Percentiles rank a stretch among this genome's conserved stretches.
Conservation (phyloP, 306 rosid genomes). For the Rubus idaeus region DNA sequence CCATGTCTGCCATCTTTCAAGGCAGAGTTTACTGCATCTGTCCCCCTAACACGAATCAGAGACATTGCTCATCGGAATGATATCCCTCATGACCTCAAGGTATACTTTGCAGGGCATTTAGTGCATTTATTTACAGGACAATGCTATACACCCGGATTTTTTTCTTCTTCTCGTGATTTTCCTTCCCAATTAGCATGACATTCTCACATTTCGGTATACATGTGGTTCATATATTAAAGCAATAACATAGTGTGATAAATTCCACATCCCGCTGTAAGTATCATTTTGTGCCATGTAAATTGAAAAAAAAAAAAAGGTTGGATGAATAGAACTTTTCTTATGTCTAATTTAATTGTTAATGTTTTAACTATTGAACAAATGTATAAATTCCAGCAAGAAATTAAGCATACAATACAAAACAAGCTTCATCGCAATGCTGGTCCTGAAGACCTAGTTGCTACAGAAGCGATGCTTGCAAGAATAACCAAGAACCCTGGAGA, state of each 20-base stretch:
- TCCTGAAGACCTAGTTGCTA: slow-evolving; percentile 95
- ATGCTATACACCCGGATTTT: too few relatives aligned
- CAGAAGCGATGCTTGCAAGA: slow-evolving; percentile 93
- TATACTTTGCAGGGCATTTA: slow-evolving; percentile 27
- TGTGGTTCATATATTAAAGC: neutral
- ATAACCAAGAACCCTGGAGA: slow-evolving; percentile 80
- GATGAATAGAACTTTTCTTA: neutral
- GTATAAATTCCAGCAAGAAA: slow-evolving; percentile 63
- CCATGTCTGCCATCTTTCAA: slow-evolving; percentile 97
- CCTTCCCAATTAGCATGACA: too few relatives aligned
- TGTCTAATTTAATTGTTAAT: slow-evolving; percentile 19
- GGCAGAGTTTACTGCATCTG: slow-evolving; percentile 98
- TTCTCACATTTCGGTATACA: too few relatives aligned
- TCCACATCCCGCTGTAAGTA: neutral
- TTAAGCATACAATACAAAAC: slow-evolving; percentile 97
- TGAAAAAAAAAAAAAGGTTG: neutral
- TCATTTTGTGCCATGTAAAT: neutral
- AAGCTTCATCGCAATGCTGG: slow-evolving; percentile 99
- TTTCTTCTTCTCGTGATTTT: too few relatives aligned
- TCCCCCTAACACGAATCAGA: slow-evolving; percentile 92
- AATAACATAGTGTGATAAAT: neutral
- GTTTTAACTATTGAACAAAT: slow-evolving; percentile 26
- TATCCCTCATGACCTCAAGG: slow-evolving; percentile 97
- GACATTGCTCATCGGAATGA: slow-evolving; percentile 98
- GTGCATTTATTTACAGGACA: slow-evolving; percentile 2